These are phyloP conservation scores for Mycotypha africana DNA, from an alignment of 371 early-diverging fungal genomes.

Conservation along the genomic window DNA sequence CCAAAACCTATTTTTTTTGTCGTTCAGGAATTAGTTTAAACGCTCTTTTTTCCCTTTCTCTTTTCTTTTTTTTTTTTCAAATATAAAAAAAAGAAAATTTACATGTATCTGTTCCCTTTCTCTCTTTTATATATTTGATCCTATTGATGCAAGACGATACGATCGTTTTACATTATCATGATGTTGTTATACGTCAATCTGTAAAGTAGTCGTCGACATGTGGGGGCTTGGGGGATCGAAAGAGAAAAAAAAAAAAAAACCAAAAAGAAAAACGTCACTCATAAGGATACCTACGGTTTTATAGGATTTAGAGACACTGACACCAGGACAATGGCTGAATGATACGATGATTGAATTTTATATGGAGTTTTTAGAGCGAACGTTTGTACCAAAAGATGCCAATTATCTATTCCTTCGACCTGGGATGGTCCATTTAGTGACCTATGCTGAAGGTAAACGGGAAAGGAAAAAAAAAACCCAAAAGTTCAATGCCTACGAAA, in stretches of 20 bases:
- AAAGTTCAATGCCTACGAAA: no score
- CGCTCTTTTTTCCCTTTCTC: not conserved
- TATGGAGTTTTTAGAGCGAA: constrained; percentile 45
- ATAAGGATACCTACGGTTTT: no score
- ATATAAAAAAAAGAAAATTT: not conserved
- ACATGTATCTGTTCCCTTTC: no score
- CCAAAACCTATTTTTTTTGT: no score
- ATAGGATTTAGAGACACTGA: constrained; percentile 39
- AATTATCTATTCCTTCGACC: constrained; percentile 32
- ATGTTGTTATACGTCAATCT: constrained; percentile 29
- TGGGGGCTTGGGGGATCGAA: no score
- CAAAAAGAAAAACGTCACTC: no score
- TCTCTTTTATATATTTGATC: no score
- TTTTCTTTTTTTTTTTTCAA: not conserved
- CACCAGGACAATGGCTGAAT: constrained; percentile 49
- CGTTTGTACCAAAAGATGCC: constrained; percentile 17
- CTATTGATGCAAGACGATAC: constrained; percentile 7
- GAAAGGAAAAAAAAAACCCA: no score
- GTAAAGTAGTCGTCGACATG: no score
- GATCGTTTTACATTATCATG: constrained; percentile 31
- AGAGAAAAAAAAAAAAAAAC: no score
- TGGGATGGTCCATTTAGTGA: constrained; percentile 32
- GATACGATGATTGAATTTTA: constrained; percentile 53
- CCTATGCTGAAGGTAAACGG: constrained; percentile 27
- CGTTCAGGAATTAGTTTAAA: no score